Evolutionary conservation across 164 flowering plant species (phyloP).

Genomic region (Umbilicus rupestris): DNA sequence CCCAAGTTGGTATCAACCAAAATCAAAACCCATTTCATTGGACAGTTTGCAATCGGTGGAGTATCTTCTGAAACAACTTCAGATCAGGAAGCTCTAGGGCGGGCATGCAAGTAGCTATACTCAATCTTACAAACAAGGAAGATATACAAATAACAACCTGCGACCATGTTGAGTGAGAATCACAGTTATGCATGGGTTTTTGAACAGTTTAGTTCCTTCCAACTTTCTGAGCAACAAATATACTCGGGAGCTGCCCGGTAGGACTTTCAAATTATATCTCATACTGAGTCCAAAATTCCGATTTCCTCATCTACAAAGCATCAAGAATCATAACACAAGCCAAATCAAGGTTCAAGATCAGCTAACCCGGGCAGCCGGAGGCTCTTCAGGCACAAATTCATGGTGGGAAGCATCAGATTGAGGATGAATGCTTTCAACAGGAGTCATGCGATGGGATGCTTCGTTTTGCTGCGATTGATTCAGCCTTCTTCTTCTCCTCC

Average conservation of each 20-base stretch:
- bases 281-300: background rate
- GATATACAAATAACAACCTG: too few relatives aligned
- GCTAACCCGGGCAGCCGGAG: conserved; percentile 6
- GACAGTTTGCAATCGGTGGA: too few relatives aligned
- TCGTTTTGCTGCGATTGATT: conserved; percentile 9
- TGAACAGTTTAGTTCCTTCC: too few relatives aligned
- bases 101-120: too few relatives aligned
- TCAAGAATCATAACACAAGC: background rate
- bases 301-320: background rate
- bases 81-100: too few relatives aligned
- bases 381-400: conserved; percentile 11
- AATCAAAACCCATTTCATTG: background rate
- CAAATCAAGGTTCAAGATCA: background rate
- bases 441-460: conserved; percentile 9
- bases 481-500: conserved; percentile 16
- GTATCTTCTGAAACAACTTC: too few relatives aligned
- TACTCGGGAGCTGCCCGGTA: too few relatives aligned
- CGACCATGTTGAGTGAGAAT: too few relatives aligned
- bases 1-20: background rate
- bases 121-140: too few relatives aligned
- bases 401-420: conserved; percentile 12
- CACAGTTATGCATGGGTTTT: too few relatives aligned
- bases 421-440: conserved; percentile 3
- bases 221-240: too few relatives aligned
- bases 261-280: too few relatives aligned